Percentiles rank a stretch among this genome's conserved stretches.
These are phyloP conservation scores for Dorcoceras hygrometricum DNA, from an alignment of 257 asterid genomes.

Conservation along the genomic window DNA sequence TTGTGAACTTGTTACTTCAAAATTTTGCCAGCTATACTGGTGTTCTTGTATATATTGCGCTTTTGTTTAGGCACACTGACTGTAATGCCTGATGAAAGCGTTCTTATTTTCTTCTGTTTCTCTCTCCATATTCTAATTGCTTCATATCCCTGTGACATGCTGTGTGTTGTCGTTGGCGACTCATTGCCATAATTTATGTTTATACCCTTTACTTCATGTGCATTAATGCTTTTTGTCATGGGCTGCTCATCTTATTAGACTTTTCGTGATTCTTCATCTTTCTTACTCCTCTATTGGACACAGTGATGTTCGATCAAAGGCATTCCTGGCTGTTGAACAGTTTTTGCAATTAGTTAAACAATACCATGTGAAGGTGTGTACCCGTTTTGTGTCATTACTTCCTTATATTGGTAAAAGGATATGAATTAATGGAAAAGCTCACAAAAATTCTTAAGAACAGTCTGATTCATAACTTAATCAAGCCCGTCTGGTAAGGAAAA, in stretches of 20 bases:
- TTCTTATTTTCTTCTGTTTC: slow-evolving; percentile 3
- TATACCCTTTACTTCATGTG: slow-evolving; percentile 12
- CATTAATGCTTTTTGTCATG: slow-evolving; percentile 19
- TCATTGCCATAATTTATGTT: slow-evolving; percentile 2
- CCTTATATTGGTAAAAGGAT: slow-evolving; percentile 20
- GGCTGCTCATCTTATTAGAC: slow-evolving; percentile 12
- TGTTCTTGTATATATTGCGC: neutral
- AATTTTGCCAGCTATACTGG: neutral
- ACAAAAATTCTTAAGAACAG: slow-evolving; percentile 1
- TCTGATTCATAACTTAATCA: slow-evolving; percentile 14
- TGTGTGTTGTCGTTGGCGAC: slow-evolving; percentile 5
- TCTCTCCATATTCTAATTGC: slow-evolving; percentile 7
- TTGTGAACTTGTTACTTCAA: neutral
- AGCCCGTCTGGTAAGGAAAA: slow-evolving; percentile 15
- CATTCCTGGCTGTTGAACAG: slow-evolving; percentile 93
- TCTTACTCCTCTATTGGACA: slow-evolving; percentile 21
- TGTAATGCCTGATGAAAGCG: neutral
- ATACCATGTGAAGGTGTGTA: slow-evolving; percentile 66
- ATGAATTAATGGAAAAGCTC: slow-evolving; percentile 6
- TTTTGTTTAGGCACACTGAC: neutral
- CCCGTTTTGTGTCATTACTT: slow-evolving; percentile 15
- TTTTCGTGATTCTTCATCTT: slow-evolving; percentile 10
- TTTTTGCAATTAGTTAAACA: slow-evolving; percentile 87
- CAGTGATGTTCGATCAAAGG: slow-evolving; percentile 91
- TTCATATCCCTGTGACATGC: slow-evolving; percentile 18